Evolutionary conservation across 805 yeast species (phyloP), one percentile per base, ranked within the genome.

Genomic region (Cyberlindnera saturnus): DNA sequence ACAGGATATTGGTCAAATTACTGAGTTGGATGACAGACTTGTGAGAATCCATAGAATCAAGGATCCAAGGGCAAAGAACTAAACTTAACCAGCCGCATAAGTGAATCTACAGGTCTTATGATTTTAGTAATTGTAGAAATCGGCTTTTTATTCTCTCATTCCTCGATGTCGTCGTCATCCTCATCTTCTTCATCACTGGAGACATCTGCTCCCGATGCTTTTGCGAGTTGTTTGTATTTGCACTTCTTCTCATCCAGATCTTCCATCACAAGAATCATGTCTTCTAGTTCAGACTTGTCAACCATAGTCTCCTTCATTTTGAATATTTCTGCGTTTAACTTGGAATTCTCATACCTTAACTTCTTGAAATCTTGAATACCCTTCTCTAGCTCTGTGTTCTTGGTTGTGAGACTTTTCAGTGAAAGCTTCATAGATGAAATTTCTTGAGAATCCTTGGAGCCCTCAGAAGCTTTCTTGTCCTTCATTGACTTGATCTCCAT

Each of bases 161-260:
- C 67, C 3, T 75, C 81, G 0, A 75, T 81, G 4, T 75, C 83
- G 4, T 75, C 83, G 1, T 76, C 86, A 3, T 79, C 86, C 2
- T 75, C 84, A 0, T 71, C 81, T 0, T 79, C 88, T 20, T 82
- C 89, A 42, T 82, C 91, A 38, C 86, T 79, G 5, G 88, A 80
- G 1, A 81, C 71, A 1, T 74, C 81, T 41, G 73, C 78, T 0
- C 86, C 87, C 5, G 79, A 55, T 0, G 59, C 65, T 44, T 67
- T 69, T 32, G 83, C 68, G 45, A 66, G 70, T 6, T 61, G 54
- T 55, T 81, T 82, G 59, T 86, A 81, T 48, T 69, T 69, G 28
- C 70, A 66, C 44, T 78, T 78, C 49, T 74, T 77, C 39, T 82
- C 88, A 46, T 88, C 95, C 52, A 87, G 65, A 37, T 86, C 95